Percentiles rank a stretch among this genome's conserved stretches.
phyloP scores from a whole-genome alignment of 768 basidiomycete species.

The Hericium coralloides region DNA sequence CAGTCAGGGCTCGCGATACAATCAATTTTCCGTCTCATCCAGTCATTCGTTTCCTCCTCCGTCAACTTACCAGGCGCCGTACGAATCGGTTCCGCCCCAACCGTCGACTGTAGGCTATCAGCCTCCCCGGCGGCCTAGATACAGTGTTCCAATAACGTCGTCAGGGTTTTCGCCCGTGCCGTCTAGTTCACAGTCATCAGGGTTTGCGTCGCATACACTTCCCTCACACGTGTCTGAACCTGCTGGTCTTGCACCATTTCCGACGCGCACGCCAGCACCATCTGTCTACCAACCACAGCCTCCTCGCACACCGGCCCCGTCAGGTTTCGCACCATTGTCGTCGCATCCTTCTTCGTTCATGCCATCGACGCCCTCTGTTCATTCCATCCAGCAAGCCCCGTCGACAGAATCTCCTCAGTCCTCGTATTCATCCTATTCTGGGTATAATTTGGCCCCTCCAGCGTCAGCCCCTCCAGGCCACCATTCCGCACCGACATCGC shows the following conservation, averaged over 20 bases:
- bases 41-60: conserved; percentile 21
- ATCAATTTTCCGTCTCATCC: conserved; percentile 16
- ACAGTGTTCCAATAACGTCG: conserved; percentile 56
- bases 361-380: background rate
- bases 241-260: background rate
- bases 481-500: conserved; percentile 10
- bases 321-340: conserved; percentile 14
- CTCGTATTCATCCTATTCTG: background rate
- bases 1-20: conserved; percentile 8
- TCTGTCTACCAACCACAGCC: conserved; percentile 8
- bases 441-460: conserved; percentile 9
- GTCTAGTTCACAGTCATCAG: conserved; percentile 19
- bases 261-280: background rate
- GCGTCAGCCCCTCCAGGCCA: conserved; percentile 15
- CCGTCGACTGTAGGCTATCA: conserved; percentile 26
- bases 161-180: conserved; percentile 62
- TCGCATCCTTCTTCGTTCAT: conserved; percentile 2
- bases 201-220: conserved; percentile 1
- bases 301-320: conserved; percentile 16
- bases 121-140: conserved; percentile 39
- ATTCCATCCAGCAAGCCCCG: background rate
- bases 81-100: conserved; percentile 31
- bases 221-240: conserved; percentile 3
- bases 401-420: conserved; percentile 2
- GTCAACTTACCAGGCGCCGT: conserved; percentile 34